Conservation (phyloP, 257 asterid species). For the Petunia axillaris region DNA sequence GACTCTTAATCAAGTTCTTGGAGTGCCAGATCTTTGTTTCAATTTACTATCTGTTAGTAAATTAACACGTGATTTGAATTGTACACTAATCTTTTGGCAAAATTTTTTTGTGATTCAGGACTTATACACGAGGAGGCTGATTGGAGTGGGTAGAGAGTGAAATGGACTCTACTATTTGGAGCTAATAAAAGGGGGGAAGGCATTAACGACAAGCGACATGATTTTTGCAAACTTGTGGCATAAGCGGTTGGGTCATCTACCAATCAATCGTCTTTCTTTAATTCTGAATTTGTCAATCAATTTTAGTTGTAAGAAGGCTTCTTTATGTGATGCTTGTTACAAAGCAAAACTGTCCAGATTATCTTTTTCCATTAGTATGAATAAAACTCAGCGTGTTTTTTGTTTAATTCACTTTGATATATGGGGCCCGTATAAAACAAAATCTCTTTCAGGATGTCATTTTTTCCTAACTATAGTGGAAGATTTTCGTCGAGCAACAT, state of each 20-base stretch:
- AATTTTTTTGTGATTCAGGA: constrained; percentile 32
- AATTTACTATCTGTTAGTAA: constrained; percentile 27
- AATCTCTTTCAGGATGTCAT: neutral
- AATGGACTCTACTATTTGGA: neutral
- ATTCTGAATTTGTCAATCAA: neutral
- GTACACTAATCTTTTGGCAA: neutral
- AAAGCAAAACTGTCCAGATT: neutral
- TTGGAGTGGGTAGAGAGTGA: constrained; percentile 28
- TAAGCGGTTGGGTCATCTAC: constrained; percentile 14
- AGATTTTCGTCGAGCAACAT: neutral
- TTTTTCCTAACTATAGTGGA: too few species aligned
- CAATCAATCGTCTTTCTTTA: neutral
- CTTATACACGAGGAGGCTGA: constrained; percentile 36
- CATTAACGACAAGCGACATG: neutral
- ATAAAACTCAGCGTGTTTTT: neutral
- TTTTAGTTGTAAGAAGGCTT: neutral
- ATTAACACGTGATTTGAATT: constrained; percentile 16
- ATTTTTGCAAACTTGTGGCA: constrained; percentile 7
- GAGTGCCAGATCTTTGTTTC: neutral
- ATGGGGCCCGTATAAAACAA: neutral
- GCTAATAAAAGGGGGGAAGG: neutral
- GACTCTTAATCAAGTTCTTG: neutral
- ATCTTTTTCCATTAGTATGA: neutral
- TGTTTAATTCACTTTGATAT: neutral
- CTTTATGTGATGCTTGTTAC: neutral